These are phyloP conservation scores for Aspergillus sp. DNA, from an alignment of 2,329 filamentous ascomycete genomes.

Conservation along the genomic window DNA sequence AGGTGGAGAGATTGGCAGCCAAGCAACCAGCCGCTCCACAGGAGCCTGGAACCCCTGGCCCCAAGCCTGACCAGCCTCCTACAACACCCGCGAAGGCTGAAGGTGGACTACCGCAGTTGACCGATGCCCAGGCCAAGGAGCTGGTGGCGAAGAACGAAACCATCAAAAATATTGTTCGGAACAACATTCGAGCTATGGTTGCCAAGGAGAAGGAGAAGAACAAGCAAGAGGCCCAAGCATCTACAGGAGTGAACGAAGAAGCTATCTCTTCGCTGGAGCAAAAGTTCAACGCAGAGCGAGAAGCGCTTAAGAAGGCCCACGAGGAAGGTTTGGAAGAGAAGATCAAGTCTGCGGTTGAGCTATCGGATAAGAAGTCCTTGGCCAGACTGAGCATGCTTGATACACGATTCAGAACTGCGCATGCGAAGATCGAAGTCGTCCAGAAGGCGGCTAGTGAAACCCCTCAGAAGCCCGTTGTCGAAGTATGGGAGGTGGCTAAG, in stretches of 20 bases:
- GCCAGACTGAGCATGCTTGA: slow-evolving; percentile 76
- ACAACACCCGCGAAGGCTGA: slow-evolving; percentile 27
- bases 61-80: slow-evolving; percentile 17
- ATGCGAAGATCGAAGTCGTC: slow-evolving; percentile 72
- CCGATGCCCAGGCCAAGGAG: slow-evolving; percentile 47
- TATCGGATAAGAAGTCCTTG: slow-evolving; percentile 70
- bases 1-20: slow-evolving; percentile 44
- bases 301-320: slow-evolving; percentile 40
- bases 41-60: slow-evolving; percentile 16
- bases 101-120: slow-evolving; percentile 36
- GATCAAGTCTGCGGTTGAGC: slow-evolving; percentile 57
- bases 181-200: slow-evolving; percentile 53
- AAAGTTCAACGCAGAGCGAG: slow-evolving; percentile 35
- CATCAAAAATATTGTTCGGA: slow-evolving; percentile 47
- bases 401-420: slow-evolving; percentile 58
- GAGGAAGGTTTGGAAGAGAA: slow-evolving; percentile 56
- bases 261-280: slow-evolving; percentile 34
- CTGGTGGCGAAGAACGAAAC: slow-evolving; percentile 47
- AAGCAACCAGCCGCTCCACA: slow-evolving; percentile 32
- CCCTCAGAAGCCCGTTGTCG: slow-evolving; percentile 73
- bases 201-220: slow-evolving; percentile 38
- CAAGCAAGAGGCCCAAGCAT: slow-evolving; percentile 27
- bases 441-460: slow-evolving; percentile 80
- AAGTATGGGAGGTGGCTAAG: slow-evolving; percentile 83
- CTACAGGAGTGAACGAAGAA: slow-evolving; percentile 25